Conservation (phyloP, 352 stramenopile genomes). For the Phytopythium aichiense region DNA sequence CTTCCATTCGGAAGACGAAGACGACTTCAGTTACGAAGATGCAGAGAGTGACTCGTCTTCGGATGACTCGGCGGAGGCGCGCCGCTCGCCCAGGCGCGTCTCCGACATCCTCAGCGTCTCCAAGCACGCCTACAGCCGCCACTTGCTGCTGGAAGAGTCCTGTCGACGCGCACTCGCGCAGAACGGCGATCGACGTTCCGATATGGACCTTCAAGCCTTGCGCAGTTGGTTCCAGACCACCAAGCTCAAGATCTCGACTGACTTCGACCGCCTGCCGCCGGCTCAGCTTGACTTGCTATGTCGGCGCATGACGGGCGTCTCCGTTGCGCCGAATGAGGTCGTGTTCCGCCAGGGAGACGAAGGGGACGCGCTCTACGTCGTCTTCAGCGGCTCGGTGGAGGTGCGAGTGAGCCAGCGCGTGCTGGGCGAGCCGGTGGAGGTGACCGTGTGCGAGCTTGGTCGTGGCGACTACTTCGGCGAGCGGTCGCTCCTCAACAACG, state of each 20-base stretch:
- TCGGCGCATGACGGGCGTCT: constrained; percentile 46
- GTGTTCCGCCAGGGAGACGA: constrained; percentile 70
- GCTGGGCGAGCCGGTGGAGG: constrained; percentile 56
- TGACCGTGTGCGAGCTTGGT: constrained; percentile 57
- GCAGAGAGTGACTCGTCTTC: constrained; percentile 11
- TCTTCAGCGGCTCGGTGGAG: constrained; percentile 58
- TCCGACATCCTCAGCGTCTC: constrained; percentile 1
- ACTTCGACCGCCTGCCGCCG: constrained; percentile 59
- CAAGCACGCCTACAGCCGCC: constrained; percentile 47
- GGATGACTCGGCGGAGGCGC: neutral
- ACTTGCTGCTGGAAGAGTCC: constrained; percentile 64
- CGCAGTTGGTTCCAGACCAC: constrained; percentile 71
- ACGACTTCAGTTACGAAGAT: constrained; percentile 16
- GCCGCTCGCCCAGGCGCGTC: neutral
- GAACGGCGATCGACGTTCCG: constrained; percentile 47
- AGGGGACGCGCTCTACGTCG: constrained; percentile 68
- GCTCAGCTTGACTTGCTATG: constrained; percentile 60
- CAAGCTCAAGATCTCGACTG: constrained; percentile 69
- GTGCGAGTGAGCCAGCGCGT: constrained; percentile 58
- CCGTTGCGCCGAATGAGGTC: constrained; percentile 46
- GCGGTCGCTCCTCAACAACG: constrained; percentile 55
- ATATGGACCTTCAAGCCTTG: constrained; percentile 55
- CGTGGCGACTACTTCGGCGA: constrained; percentile 78
- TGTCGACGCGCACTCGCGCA: constrained; percentile 53
- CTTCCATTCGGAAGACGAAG: constrained; percentile 1